Conservation (phyloP, 2,329 filamentous ascomycete genomes). For the Colletotrichum tropicicola region DNA sequence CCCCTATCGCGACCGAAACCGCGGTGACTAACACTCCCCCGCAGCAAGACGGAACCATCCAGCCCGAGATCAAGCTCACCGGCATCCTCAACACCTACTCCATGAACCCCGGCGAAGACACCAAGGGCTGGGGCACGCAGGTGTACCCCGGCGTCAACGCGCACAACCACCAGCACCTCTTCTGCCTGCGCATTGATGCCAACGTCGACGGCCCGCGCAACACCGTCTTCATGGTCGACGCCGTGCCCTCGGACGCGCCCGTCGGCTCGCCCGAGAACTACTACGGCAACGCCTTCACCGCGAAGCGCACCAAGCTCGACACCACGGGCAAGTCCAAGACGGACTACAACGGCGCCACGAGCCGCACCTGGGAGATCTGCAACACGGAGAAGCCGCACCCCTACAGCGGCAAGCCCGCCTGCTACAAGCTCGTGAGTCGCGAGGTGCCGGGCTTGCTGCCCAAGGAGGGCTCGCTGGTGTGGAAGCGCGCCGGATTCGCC, state of each 20-base stretch:
- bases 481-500: conserved; percentile 90
- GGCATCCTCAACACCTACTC: conserved; percentile 93
- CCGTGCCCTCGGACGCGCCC: conserved; percentile 73
- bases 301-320: conserved; percentile 81
- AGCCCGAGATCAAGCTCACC: conserved; percentile 90
- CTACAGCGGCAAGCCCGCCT: conserved; percentile 83
- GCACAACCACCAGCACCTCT: conserved; percentile 95
- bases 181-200: conserved; percentile 87
- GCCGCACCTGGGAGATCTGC: conserved; percentile 88
- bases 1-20: neutral
- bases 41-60: conserved; percentile 85
- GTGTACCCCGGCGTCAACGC: conserved; percentile 92
- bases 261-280: conserved; percentile 85
- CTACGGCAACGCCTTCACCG: conserved; percentile 91
- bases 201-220: conserved; percentile 89
- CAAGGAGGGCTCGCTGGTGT: conserved; percentile 83
- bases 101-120: conserved; percentile 82
- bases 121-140: conserved; percentile 88
- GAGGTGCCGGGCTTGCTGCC: conserved; percentile 83
- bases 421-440: conserved; percentile 89
- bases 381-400: conserved; percentile 88
- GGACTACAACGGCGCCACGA: conserved; percentile 83
- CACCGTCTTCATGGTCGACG: conserved; percentile 86
- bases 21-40: conserved; percentile 33
- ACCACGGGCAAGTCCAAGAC: conserved; percentile 75